phyloP scores from a whole-genome alignment of 2,329 filamentous ascomycete genomes.

The Aspergillus bombycis region DNA sequence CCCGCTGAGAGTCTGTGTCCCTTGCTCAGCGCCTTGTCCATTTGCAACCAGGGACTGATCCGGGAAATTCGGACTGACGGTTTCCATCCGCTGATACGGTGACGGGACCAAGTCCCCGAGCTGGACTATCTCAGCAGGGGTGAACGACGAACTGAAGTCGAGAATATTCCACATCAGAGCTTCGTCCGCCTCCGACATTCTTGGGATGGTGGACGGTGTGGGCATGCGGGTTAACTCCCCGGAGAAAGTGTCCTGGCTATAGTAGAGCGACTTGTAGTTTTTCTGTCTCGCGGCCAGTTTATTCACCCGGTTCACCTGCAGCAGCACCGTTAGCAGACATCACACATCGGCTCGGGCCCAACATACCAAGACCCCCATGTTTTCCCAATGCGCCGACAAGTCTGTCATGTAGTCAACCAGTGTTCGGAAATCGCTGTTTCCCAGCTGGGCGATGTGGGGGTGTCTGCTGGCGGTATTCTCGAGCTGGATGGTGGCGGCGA shows the following conservation, averaged over 20 bases:
- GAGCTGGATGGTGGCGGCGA: conserved; percentile 33
- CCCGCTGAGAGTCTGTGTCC: not conserved
- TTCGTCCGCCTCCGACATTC: conserved; percentile 30
- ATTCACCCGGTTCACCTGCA: conserved; percentile 24
- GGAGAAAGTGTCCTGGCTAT: conserved; percentile 29
- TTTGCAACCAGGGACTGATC: not conserved
- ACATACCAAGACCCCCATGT: conserved; percentile 26
- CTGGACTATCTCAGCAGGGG: not conserved
- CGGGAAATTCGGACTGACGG: not conserved
- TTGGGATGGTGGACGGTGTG: conserved; percentile 27
- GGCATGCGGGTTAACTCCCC: conserved; percentile 29
- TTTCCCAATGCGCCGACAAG: conserved; percentile 25
- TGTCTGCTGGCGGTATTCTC: conserved; percentile 32
- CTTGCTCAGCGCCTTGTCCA: not conserved
- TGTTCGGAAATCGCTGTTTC: conserved; percentile 27
- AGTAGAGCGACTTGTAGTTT: conserved; percentile 29
- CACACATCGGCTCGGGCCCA: no score
- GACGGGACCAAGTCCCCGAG: conserved; percentile 7
- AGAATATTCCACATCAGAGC: conserved; percentile 31
- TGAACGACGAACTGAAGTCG: conserved; percentile 25
- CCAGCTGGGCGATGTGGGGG: conserved; percentile 25
- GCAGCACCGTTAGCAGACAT: not conserved
- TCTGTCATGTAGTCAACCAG: conserved; percentile 27
- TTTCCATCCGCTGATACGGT: not conserved
- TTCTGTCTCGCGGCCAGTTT: conserved; percentile 26